Conservation (phyloP, 352 stramenopile genomes). For the Phytopythium boreale region DNA sequence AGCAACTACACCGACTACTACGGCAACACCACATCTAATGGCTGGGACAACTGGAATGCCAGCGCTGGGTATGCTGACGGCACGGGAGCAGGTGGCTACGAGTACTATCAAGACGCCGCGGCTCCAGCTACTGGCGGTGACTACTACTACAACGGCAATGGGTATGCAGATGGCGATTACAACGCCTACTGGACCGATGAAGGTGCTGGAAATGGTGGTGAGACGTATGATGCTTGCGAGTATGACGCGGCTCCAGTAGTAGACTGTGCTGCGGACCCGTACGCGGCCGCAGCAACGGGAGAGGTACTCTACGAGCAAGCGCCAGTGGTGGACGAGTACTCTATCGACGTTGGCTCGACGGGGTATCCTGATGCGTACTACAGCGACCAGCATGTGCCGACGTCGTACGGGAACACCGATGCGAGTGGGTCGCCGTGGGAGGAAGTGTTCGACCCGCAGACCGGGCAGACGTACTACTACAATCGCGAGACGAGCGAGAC, state of each 20-base stretch:
- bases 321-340: constrained; percentile 9
- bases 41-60: constrained; percentile 8
- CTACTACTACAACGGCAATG: not conserved
- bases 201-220: not conserved
- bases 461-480: constrained; percentile 55
- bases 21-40: not conserved
- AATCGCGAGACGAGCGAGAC: constrained; percentile 62
- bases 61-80: constrained; percentile 1
- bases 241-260: not conserved
- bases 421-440: constrained; percentile 29
- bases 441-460: constrained; percentile 60
- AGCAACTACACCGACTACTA: constrained; percentile 11
- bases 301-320: not conserved
- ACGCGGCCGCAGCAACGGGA: not conserved
- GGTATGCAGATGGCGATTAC: not conserved
- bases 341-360: constrained; percentile 5
- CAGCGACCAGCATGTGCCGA: not conserved
- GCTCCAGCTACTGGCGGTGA: not conserved
- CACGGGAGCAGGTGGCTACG: not conserved
- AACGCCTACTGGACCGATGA: not conserved
- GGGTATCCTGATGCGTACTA: not conserved
- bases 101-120: not conserved
- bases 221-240: not conserved
- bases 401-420: not conserved
- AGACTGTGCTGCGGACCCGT: not conserved